Evolutionary conservation across 495 filamentous ascomycete genomes (phyloP).

Genomic region (Hypoxylon trugodes): DNA sequence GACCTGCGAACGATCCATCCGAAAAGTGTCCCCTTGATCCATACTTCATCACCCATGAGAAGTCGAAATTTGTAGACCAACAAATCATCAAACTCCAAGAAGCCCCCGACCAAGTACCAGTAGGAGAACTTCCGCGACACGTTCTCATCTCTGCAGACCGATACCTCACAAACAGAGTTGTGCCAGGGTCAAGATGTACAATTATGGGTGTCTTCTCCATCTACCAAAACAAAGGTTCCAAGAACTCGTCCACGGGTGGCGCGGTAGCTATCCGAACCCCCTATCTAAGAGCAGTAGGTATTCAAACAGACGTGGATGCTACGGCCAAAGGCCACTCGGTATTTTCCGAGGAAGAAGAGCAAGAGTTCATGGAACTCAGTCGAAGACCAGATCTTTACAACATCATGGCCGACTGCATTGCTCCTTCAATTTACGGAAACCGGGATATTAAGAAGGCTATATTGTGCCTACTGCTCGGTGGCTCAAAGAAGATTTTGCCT

Average conservation of each 20-base stretch:
- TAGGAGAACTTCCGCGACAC: conserved; percentile 94
- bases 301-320: conserved; percentile 88
- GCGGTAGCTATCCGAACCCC: conserved; percentile 96
- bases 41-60: conserved; percentile 94
- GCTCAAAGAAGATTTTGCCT: conserved; percentile 97
- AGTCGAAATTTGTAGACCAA: conserved; percentile 94
- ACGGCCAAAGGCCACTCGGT: conserved; percentile 84
- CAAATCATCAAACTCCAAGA: conserved; percentile 99
- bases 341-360: conserved; percentile 96
- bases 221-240: conserved; percentile 89
- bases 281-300: conserved; percentile 93
- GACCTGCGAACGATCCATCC: conserved; percentile 63
- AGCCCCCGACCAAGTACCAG: conserved; percentile 96
- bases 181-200: conserved; percentile 93
- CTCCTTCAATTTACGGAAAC: conserved; percentile 97
- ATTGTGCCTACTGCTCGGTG: conserved; percentile 91
- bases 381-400: conserved; percentile 91
- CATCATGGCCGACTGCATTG: conserved; percentile 89
- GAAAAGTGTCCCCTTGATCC: conserved; percentile 90
- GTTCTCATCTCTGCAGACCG: conserved; percentile 94
- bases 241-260: conserved; percentile 71
- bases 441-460: conserved; percentile 99
- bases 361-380: conserved; percentile 95
- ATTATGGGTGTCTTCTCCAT: conserved; percentile 98
- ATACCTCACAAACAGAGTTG: conserved; percentile 94